A percentile compares a stretch with the other conserved stretches of the same genome.
These are phyloP conservation scores for Debaryomyces maramus DNA, from an alignment of 805 yeast genomes.

Conservation along the genomic window DNA sequence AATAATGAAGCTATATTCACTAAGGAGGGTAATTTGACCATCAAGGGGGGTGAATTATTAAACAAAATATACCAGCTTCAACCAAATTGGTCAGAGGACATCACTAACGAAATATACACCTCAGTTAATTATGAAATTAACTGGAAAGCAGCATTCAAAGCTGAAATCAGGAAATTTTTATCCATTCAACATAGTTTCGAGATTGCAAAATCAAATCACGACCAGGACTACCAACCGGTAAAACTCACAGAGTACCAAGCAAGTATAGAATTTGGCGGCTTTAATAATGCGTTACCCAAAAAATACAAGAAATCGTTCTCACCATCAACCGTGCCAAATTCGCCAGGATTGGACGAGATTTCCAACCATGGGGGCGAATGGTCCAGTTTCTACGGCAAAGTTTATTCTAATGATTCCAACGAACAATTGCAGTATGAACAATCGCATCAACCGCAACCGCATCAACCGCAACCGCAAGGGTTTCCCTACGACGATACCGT, in stretches of 20 bases:
- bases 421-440: conserved; percentile 1
- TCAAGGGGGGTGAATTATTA: conserved; percentile 25
- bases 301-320: conserved; percentile 14
- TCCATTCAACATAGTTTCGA: conserved; percentile 29
- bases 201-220: conserved; percentile 20
- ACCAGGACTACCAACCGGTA: conserved; percentile 30
- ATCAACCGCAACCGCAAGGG: not conserved
- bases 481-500: not conserved
- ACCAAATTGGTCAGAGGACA: conserved; percentile 38
- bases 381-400: conserved; percentile 15
- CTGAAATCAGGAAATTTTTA: conserved; percentile 30
- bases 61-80: conserved; percentile 22
- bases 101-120: conserved; percentile 25
- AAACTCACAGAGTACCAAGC: conserved; percentile 37
- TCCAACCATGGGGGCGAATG: conserved; percentile 3
- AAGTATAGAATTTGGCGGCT: conserved; percentile 41
- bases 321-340: conserved; percentile 4
- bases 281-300: conserved; percentile 27
- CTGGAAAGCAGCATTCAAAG: conserved; percentile 31
- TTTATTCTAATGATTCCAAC: conserved; percentile 15
- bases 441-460: not conserved
- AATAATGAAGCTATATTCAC: conserved; percentile 21
- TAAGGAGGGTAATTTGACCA: conserved; percentile 31
- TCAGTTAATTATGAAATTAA: conserved; percentile 23
- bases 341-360: not conserved